Percentiles rank a stretch among this genome's conserved stretches.
phyloP scores from a whole-genome alignment of 306 rosid genomes.

The Elaeagnus macrophylla region DNA sequence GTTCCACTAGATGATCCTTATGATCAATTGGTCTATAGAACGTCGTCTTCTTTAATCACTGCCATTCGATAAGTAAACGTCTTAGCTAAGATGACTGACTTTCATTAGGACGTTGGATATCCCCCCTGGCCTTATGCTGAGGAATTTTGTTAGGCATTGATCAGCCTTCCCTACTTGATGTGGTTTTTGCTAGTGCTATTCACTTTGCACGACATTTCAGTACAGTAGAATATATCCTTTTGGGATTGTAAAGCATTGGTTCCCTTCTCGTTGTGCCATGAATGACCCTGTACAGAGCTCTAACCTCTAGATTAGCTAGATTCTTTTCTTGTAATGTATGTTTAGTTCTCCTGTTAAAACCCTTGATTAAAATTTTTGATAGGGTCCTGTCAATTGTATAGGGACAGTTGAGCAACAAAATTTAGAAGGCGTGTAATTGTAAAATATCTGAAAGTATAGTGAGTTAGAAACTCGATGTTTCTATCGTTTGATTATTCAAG shows the following conservation, averaged over 20 bases:
- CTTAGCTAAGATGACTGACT: too few species aligned
- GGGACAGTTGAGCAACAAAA: constrained; percentile 47
- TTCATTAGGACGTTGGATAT: too few species aligned
- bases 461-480: constrained; percentile 28
- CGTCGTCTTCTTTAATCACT: too few species aligned
- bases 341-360: constrained; percentile 21
- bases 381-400: constrained; percentile 64
- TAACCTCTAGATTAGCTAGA: constrained; percentile 48
- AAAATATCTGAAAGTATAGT: constrained; percentile 37
- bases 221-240: constrained; percentile 33
- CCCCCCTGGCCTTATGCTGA: too few species aligned
- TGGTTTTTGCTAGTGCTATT: too few species aligned
- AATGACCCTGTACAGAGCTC: constrained; percentile 62
- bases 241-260: constrained; percentile 34
- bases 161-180: constrained; percentile 27
- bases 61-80: too few species aligned
- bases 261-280: constrained; percentile 34
- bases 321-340: constrained; percentile 54
- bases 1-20: too few species aligned
- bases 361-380: constrained; percentile 41
- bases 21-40: too few species aligned
- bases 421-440: constrained; percentile 61
- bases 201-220: constrained; percentile 16
- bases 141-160: constrained; percentile 14
- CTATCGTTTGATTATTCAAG: constrained; percentile 11